phyloP scores from a whole-genome alignment of 108 stramenopile species.

The Aurantiochytrium sp. region DNA sequence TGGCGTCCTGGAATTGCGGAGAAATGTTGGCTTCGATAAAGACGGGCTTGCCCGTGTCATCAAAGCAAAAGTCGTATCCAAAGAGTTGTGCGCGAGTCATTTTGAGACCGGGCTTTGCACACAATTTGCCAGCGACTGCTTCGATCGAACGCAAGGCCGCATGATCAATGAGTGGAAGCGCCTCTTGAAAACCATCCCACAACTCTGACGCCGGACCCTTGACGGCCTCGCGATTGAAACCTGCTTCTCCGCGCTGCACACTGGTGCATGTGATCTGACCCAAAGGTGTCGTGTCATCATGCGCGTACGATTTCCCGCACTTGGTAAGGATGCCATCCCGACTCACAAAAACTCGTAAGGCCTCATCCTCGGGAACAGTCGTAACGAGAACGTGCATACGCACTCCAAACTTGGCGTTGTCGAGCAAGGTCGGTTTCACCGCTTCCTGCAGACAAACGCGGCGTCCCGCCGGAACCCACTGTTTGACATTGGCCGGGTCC shows the following conservation, averaged over 20 bases:
- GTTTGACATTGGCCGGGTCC: neutral
- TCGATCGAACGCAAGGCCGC: neutral
- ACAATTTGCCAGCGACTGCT: neutral
- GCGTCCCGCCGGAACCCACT: neutral
- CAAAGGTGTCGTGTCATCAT: neutral
- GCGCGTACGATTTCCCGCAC: neutral
- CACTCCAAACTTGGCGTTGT: neutral
- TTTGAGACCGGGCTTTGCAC: neutral
- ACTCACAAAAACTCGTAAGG: neutral
- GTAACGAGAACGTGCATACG: neutral
- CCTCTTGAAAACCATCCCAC: neutral
- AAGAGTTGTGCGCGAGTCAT: neutral
- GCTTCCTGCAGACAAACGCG: neutral
- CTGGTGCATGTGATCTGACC: conserved; percentile 6
- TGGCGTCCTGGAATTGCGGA: conserved; percentile 4
- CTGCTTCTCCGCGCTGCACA: neutral
- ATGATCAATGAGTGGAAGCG: neutral
- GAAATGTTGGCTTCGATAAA: conserved; percentile 7
- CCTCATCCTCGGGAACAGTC: neutral
- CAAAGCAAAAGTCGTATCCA: neutral
- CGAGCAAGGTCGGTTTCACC: neutral
- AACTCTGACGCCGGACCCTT: neutral
- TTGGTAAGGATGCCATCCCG: neutral
- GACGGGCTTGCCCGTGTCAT: neutral
- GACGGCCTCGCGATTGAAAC: neutral